Conservation (phyloP, 495 filamentous ascomycete genomes). For the Aspergillus sclerotioniger region DNA sequence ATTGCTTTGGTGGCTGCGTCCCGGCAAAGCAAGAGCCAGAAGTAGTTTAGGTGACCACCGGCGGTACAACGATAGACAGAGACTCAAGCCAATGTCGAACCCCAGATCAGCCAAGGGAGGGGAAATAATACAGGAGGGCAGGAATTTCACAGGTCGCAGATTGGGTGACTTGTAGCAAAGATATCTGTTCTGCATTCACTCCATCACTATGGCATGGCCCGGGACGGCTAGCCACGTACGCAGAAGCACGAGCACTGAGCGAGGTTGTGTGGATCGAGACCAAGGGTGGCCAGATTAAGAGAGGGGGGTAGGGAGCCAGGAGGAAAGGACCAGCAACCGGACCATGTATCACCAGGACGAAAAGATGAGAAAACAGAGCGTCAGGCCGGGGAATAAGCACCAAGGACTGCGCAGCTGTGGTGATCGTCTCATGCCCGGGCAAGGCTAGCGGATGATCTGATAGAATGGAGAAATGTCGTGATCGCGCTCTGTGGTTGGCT, state of each 20-base stretch:
- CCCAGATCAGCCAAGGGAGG: slow-evolving; percentile 28
- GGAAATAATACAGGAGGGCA: slow-evolving; percentile 19
- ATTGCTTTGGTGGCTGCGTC: slow-evolving; percentile 17
- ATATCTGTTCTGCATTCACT: slow-evolving; percentile 19
- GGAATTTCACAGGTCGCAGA: slow-evolving; percentile 14
- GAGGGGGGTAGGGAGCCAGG: slow-evolving; percentile 1
- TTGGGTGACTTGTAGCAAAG: slow-evolving; percentile 22
- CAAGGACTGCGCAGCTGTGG: slow-evolving; percentile 15
- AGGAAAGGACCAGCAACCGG: slow-evolving; percentile 13
- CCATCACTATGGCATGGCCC: slow-evolving; percentile 29
- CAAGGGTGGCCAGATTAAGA: slow-evolving; percentile 5
- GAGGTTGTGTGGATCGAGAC: slow-evolving; percentile 5
- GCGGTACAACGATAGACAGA: slow-evolving; percentile 11
- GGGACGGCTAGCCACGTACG: slow-evolving; percentile 30
- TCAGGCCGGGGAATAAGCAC: slow-evolving; percentile 14
- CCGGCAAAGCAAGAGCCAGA: slow-evolving; percentile 13
- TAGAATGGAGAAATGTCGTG: slow-evolving; percentile 54
- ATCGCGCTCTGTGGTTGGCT: slow-evolving; percentile 39
- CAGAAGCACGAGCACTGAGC: slow-evolving; percentile 14
- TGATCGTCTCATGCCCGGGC: slow-evolving; percentile 25
- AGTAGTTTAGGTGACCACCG: slow-evolving; percentile 15
- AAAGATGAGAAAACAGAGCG: slow-evolving; percentile 13
- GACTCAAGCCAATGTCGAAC: slow-evolving; percentile 17
- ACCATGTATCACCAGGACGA: slow-evolving; percentile 12
- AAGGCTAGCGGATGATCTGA: slow-evolving; percentile 46